Base-by-base conservation (phyloP, 345 rosid genomes). In the Carallia brachiata region DNA sequence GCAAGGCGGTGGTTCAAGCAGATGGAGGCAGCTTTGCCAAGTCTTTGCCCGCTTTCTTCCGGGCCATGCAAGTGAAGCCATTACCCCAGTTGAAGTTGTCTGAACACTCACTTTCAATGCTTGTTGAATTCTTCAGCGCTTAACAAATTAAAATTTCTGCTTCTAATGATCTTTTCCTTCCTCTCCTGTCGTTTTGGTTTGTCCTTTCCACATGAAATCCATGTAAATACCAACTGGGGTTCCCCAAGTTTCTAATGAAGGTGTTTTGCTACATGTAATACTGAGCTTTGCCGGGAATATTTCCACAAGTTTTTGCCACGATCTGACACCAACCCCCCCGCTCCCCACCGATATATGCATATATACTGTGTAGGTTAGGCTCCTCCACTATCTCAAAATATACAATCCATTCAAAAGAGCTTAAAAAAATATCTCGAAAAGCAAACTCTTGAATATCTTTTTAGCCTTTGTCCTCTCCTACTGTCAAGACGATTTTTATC, bases 91-190 rank as follows among this genome's bases (percentile, higher is more conserved):
- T 70, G 60, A 8, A 55, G 6, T 31, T 2, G 23, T 81, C 82
- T 44, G 82, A 81, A 30, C 71, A 73, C 56, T 72, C 82, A 4
- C 17, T 81, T 28, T 69, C 78, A 31, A 78, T 75, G 76, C 64
- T 78, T n/a, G 62, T 75, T 7, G 82, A 72, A 1, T 69, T 67
- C 72, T 78, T 62, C 23, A 68, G 75, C 32, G 71, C 77, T 61
- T 77, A 66, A 71, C 54, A 57, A 48, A 6, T 23, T 23, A 23
- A 3, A 39, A 1, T 6, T 10, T 52, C 60, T 2, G 12, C 7
- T 12, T 34, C 3, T 36, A 52, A 7, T n/a, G 3, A 23, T 19
- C 30, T 39, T 9, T n/a, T 18, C 52, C 13, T 63, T 40, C 2
- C 6, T 57, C 36, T 4, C 6, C 16, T n/a, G 36, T 36, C 30